Percentiles rank a stretch among this genome's conserved stretches.
Conservation (phyloP, 345 rosid genomes). For the Acer negundo region DNA sequence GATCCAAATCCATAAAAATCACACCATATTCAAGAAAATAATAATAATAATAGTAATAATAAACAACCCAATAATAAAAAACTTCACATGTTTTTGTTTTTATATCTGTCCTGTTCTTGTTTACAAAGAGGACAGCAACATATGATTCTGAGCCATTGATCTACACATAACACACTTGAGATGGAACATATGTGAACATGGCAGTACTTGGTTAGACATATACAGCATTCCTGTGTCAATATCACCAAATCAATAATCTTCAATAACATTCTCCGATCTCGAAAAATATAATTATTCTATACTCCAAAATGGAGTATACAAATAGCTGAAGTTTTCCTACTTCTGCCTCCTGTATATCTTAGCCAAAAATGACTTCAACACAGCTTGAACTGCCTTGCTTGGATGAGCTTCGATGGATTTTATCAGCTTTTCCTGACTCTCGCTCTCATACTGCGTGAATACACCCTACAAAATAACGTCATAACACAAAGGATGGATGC, state of each 20-base stretch:
- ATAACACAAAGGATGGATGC: not conserved
- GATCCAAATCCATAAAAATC: no score
- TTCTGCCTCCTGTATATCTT: slow-evolving; percentile 55
- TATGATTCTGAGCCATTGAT: slow-evolving; percentile 92
- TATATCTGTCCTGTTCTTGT: slow-evolving; percentile 68
- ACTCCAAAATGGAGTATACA: not conserved
- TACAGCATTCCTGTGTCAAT: slow-evolving; percentile 82
- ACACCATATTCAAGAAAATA: no score
- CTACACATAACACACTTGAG: slow-evolving; percentile 89
- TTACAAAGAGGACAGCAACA: slow-evolving; percentile 98
- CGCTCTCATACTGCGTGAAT: slow-evolving; percentile 37
- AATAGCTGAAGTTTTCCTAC: slow-evolving; percentile 6
- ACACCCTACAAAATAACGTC: slow-evolving; percentile 23
- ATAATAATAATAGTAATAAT: no score
- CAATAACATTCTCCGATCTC: not conserved
- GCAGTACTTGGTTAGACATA: slow-evolving; percentile 86
- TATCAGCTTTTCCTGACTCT: slow-evolving; percentile 36
- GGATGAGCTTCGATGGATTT: slow-evolving; percentile 47
- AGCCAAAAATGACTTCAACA: slow-evolving; percentile 42
- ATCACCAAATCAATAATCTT: slow-evolving; percentile 2
- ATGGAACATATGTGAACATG: slow-evolving; percentile 91
- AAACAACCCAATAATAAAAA: no score
- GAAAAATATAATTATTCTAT: not conserved
- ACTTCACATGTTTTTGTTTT: no score
- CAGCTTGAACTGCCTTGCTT: slow-evolving; percentile 37